Percentiles rank a stretch among this genome's conserved stretches.
Evolutionary conservation across 2,329 filamentous ascomycete genomes (phyloP).

Genomic region (Epichloe brachyelytri): DNA sequence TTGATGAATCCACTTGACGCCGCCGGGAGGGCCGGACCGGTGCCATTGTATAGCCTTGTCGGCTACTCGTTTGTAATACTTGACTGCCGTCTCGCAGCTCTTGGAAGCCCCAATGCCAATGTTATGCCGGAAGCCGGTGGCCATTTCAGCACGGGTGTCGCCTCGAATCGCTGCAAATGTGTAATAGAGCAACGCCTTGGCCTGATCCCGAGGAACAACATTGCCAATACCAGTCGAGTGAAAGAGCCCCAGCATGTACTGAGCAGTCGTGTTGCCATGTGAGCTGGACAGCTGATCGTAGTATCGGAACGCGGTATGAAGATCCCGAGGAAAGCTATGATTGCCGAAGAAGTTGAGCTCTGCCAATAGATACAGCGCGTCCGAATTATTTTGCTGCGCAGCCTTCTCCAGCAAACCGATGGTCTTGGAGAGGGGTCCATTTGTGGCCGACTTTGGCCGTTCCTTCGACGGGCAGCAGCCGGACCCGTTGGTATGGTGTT

Average conservation of each 20-base stretch:
- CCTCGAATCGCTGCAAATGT: conserved; percentile 81
- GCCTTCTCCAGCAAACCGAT: conserved; percentile 40
- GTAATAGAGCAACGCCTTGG: conserved; percentile 84
- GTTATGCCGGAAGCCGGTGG: conserved; percentile 74
- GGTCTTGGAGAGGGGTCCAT: conserved; percentile 34
- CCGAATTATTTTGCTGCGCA: conserved; percentile 48
- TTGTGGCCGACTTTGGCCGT: conserved; percentile 15
- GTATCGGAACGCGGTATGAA: conserved; percentile 63
- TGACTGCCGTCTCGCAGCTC: conserved; percentile 71
- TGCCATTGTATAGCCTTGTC: conserved; percentile 86
- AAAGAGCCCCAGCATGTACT: conserved; percentile 92
- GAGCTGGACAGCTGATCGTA: conserved; percentile 66
- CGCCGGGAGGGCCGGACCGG: conserved; percentile 80
- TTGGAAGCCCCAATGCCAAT: conserved; percentile 74
- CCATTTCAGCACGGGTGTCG: conserved; percentile 84
- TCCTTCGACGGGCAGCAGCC: conserved; percentile 30
- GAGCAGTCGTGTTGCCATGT: conserved; percentile 80
- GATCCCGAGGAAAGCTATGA: conserved; percentile 73
- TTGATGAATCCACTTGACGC: conserved; percentile 63
- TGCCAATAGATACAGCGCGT: conserved; percentile 79
- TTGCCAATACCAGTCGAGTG: conserved; percentile 85
- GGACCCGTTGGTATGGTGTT: conserved; percentile 38
- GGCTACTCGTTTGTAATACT: conserved; percentile 86
- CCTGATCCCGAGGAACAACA: conserved; percentile 73
- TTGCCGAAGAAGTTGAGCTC: conserved; percentile 98